A percentile compares a stretch with the other conserved stretches of the same genome.
Evolutionary conservation across 768 basidiomycete genomes (phyloP).

Genomic region (Leccinum subtestaceum): DNA sequence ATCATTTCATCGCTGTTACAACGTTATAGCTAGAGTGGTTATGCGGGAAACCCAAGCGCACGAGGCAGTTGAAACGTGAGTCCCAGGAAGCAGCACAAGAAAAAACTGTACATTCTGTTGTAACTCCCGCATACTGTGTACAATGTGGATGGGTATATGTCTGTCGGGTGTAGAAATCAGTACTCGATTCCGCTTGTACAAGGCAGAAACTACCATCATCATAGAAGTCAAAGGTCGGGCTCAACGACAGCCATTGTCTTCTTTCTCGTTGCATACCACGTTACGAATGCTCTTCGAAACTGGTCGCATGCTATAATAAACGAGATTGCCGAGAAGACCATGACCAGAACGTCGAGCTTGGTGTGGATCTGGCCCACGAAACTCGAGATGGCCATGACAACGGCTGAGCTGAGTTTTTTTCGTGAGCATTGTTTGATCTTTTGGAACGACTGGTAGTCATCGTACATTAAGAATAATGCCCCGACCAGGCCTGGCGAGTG

Average conservation of each 20-base stretch:
- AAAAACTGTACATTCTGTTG: neutral
- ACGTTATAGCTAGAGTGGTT: neutral
- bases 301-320: slow-evolving; percentile 21
- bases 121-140: neutral
- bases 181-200: too few species aligned
- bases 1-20: neutral
- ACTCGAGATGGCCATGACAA: slow-evolving; percentile 16
- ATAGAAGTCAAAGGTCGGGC: neutral
- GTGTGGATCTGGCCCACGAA: slow-evolving; percentile 10
- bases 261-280: slow-evolving; percentile 13
- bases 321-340: slow-evolving; percentile 16
- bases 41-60: neutral
- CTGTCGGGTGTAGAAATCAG: neutral
- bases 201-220: slow-evolving; percentile 1
- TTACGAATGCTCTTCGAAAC: slow-evolving; percentile 19
- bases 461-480: slow-evolving; percentile 21
- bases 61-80: neutral
- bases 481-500: slow-evolving; percentile 18
- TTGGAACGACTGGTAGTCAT: neutral
- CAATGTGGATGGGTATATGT: neutral
- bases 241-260: slow-evolving; percentile 8
- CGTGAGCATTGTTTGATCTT: neutral
- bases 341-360: slow-evolving; percentile 14
- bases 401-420: slow-evolving; percentile 12
- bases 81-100: neutral